Evolutionary conservation across 2,329 filamentous ascomycete genomes (phyloP), one percentile per base, ranked within the genome.

Genomic region (Paramyrothecium sp.): DNA sequence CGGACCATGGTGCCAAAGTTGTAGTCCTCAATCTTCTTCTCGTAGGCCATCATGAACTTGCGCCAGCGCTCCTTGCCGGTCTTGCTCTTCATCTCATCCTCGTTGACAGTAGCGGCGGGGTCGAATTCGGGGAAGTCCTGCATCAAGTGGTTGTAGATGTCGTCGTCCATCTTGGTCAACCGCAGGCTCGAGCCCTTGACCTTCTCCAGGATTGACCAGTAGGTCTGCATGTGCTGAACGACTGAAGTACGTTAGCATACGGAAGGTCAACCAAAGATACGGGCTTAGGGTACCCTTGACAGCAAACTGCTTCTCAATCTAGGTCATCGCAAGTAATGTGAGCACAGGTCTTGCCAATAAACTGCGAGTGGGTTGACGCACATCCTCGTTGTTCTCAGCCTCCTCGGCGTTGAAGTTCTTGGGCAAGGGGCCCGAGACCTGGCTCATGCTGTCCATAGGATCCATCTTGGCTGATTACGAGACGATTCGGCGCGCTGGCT

Each of bases 221-320:
- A 98, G 52, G 94, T 97, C 70, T 91, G 86, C 84, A 99, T 91
- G 75, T 99, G 95, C 75, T 97, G 91, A 41, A 98, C 95, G 54
- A 89, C 93, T 80, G 34, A 19, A 1, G 20, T 48, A 22, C 19
- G 53, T 58, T 21, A 58, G 55, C 17, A n/a, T 2, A 34, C 3
- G 7, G 46, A 54, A 20, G 17, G 22, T 19, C 7, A 16, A 26
- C n/a, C 4, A 17, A 13, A 47, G 19, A 16, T 50, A 21, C 47
- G n/a, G 3, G 19, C 70, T 49, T 69, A 92, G 19, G 70, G 50
- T 69, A 92, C 90, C 90, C 82, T 98, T 98, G 68, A 99, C 95
- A 30, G 95, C 95, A 70, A 99, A 99, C 76, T 98, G 95, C 83
- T 97, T 97, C 84, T 99, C 95, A 73, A 99, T 97, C 91, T 96